A percentile compares a stretch with the other conserved stretches of the same genome.
Conservation (phyloP, 1,139 yeast genomes). For the Kazachstania sp. region DNA sequence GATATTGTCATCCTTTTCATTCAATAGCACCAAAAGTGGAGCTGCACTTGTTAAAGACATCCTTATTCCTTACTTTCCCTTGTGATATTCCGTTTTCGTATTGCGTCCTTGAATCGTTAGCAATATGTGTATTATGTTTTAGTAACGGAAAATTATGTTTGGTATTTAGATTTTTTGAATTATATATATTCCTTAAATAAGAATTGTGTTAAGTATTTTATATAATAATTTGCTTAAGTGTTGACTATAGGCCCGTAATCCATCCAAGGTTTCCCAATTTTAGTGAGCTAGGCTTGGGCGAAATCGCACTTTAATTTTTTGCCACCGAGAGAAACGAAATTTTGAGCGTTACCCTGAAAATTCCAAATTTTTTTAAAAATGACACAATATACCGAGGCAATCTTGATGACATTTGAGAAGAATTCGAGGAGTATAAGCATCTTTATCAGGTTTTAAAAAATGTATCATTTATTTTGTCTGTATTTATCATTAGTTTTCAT, state of each 20-base stretch:
- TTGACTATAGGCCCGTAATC: not conserved
- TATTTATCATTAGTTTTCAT: too few relatives aligned
- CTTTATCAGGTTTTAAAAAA: too few relatives aligned
- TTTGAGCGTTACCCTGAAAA: not conserved
- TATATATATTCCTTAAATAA: too few relatives aligned
- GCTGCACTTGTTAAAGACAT: conserved; percentile 75
- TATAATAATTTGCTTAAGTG: too few relatives aligned
- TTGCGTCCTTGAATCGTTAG: not conserved
- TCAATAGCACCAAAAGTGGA: conserved; percentile 79
- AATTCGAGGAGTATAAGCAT: too few relatives aligned
- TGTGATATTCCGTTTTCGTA: too few relatives aligned
- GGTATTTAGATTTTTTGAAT: too few relatives aligned
- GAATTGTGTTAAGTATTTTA: too few relatives aligned
- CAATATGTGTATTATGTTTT: not conserved
- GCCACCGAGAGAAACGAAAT: conserved; percentile 2
- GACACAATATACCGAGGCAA: too few relatives aligned
- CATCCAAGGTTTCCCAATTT: not conserved
- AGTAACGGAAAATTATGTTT: not conserved
- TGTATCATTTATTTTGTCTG: too few relatives aligned
- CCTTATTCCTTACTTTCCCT: not conserved
- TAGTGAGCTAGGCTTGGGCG: not conserved
- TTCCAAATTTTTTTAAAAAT: too few relatives aligned
- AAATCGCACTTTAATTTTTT: conserved; percentile 1
- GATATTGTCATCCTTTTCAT: conserved; percentile 69
- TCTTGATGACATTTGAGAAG: too few relatives aligned